These are phyloP conservation scores for Talaromyces thailandensis DNA, from an alignment of 495 filamentous ascomycete genomes.

Conservation along the genomic window DNA sequence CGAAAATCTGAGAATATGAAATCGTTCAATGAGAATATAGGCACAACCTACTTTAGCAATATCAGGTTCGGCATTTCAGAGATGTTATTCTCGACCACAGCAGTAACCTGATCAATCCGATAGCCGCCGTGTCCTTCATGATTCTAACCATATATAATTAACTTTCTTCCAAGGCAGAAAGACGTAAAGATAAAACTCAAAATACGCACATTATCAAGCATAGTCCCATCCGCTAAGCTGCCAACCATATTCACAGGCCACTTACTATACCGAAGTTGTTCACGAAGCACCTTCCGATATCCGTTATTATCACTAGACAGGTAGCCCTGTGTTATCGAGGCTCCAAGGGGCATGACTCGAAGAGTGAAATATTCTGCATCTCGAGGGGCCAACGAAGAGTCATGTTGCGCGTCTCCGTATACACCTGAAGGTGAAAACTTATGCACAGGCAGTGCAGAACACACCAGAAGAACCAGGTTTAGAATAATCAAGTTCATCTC, in stretches of 20 bases:
- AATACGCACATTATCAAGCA: neutral
- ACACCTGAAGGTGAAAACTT: neutral
- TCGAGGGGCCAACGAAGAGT: neutral
- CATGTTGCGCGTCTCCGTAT: neutral
- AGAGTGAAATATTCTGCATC: conserved; percentile 13
- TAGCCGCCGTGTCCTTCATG: neutral
- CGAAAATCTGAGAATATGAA: no score
- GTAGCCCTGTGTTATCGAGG: conserved; percentile 49
- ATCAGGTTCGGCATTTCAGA: neutral
- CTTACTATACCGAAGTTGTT: conserved; percentile 22
- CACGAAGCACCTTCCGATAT: conserved; percentile 37
- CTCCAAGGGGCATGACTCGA: conserved; percentile 46
- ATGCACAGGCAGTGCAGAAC: neutral
- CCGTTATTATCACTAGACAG: conserved; percentile 42
- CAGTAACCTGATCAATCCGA: neutral
- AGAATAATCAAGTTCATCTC: neutral
- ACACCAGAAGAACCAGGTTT: neutral
- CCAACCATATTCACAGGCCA: conserved; percentile 1
- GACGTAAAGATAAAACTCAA: neutral
- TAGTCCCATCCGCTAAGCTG: neutral
- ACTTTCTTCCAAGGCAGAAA: neutral
- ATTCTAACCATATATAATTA: neutral
- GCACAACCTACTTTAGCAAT: neutral
- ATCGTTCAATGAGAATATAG: neutral
- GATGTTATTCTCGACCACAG: neutral